These are phyloP conservation scores for Lecanoromycetidae sp. DNA, from an alignment of 2,329 filamentous ascomycete genomes.

Conservation along the genomic window DNA sequence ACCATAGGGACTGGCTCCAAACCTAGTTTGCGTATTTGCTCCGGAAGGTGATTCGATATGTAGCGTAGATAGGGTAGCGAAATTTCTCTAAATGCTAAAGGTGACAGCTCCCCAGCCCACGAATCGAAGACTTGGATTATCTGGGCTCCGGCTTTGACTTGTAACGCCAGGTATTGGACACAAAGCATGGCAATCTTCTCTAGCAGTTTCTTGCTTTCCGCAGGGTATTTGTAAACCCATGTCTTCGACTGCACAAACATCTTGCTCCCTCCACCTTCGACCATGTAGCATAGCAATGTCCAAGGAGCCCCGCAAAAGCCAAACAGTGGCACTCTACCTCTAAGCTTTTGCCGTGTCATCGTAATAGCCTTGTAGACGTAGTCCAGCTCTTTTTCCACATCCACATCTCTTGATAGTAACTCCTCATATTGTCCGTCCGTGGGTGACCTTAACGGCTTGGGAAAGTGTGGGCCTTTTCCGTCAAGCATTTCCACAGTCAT, in stretches of 20 bases:
- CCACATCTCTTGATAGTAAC: conserved; percentile 64
- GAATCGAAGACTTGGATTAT: conserved; percentile 96
- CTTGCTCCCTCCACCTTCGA: conserved; percentile 92
- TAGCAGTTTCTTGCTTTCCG: conserved; percentile 67
- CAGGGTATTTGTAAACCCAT: conserved; percentile 84
- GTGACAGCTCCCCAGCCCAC: conserved; percentile 90
- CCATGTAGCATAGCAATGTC: conserved; percentile 98
- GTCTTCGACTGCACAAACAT: conserved; percentile 89
- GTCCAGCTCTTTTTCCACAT: conserved; percentile 71
- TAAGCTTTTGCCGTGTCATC: conserved; percentile 73
- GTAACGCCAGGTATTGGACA: conserved; percentile 83
- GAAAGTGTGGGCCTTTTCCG: conserved; percentile 93
- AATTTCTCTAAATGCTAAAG: conserved; percentile 70
- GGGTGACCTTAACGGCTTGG: conserved; percentile 65
- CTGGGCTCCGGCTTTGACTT: conserved; percentile 89
- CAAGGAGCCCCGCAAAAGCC: conserved; percentile 96
- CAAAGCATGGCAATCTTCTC: conserved; percentile 90
- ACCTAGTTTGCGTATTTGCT: conserved; percentile 58
- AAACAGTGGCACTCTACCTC: conserved; percentile 80
- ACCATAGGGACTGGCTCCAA: conserved; percentile 85
- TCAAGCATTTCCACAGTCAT: conserved; percentile 99
- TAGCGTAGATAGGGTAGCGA: conserved; percentile 74
- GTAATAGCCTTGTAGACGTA: conserved; percentile 97
- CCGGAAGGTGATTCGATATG: conserved; percentile 71
- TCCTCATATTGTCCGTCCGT: conserved; percentile 71